phyloP scores from a whole-genome alignment of 1,284 basidiomycete genomes.

The Ceratobasidium sp. region DNA sequence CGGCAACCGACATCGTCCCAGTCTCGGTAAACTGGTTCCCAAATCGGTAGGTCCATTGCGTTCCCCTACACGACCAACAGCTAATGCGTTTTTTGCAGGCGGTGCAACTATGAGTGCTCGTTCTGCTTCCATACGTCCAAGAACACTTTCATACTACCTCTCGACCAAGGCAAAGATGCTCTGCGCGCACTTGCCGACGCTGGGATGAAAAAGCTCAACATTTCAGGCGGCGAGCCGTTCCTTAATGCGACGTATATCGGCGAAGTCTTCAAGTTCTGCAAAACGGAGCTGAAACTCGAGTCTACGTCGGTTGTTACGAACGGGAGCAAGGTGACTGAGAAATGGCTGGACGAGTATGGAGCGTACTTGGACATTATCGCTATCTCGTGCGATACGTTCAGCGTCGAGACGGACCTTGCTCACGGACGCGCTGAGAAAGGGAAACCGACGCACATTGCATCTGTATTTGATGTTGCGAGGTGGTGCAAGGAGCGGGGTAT shows the following conservation, averaged over 20 bases:
- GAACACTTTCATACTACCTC: slow-evolving; percentile 57
- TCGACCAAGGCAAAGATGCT: slow-evolving; percentile 60
- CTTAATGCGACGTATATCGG: slow-evolving; percentile 61
- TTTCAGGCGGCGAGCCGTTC: slow-evolving; percentile 63
- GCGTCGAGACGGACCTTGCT: slow-evolving; percentile 59
- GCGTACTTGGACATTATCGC: slow-evolving; percentile 63
- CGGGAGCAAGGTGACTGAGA: slow-evolving; percentile 62
- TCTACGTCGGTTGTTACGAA: slow-evolving; percentile 62
- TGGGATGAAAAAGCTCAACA: slow-evolving; percentile 64
- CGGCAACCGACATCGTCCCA: slow-evolving; percentile 30
- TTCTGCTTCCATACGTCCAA: slow-evolving; percentile 63
- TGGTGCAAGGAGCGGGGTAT: slow-evolving; percentile 60
- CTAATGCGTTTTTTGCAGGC: not conserved
- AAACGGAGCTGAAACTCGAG: slow-evolving; percentile 61
- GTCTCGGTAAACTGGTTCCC: slow-evolving; percentile 49
- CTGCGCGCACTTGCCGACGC: slow-evolving; percentile 59
- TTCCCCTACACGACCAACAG: not conserved
- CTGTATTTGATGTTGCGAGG: slow-evolving; percentile 59
- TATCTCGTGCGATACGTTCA: slow-evolving; percentile 63
- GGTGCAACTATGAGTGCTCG: slow-evolving; percentile 53
- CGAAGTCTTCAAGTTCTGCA: slow-evolving; percentile 62
- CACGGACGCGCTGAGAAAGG: slow-evolving; percentile 59
- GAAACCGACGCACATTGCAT: slow-evolving; percentile 55
- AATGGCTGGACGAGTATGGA: slow-evolving; percentile 61
- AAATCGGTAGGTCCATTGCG: slow-evolving; percentile 32